Percentiles rank a stretch among this genome's conserved stretches.
Evolutionary conservation across 768 basidiomycete species (phyloP).

Genomic region (Mycena epipterygia): DNA sequence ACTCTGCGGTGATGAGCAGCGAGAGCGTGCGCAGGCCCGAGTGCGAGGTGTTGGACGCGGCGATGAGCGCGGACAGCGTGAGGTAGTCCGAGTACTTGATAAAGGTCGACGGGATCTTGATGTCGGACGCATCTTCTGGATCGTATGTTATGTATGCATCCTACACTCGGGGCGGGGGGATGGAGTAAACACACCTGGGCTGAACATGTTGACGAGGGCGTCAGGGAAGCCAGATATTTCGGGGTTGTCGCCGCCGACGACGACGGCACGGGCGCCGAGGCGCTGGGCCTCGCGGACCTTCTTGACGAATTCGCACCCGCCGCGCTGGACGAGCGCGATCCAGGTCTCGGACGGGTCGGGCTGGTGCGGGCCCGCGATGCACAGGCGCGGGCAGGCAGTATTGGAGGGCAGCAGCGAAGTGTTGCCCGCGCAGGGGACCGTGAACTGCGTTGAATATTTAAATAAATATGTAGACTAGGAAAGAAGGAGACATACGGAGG

Average conservation of each 20-base stretch:
- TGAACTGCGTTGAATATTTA: constrained; percentile 51
- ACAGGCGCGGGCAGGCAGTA: constrained; percentile 79
- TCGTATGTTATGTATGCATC: constrained; percentile 7
- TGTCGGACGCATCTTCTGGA: constrained; percentile 87
- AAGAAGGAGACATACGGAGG: constrained; percentile 51
- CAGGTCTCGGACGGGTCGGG: constrained; percentile 80
- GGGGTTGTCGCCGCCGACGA: constrained; percentile 90
- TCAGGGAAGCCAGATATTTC: constrained; percentile 77
- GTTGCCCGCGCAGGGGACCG: constrained; percentile 61
- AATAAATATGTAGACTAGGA: neutral
- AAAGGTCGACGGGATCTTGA: constrained; percentile 88
- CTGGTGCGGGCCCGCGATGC: constrained; percentile 64
- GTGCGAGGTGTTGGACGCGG: constrained; percentile 82
- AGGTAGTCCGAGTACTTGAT: constrained; percentile 88
- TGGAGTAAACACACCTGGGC: constrained; percentile 85
- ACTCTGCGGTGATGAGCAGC: constrained; percentile 81
- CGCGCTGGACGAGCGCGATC: constrained; percentile 91
- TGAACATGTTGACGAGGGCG: constrained; percentile 91
- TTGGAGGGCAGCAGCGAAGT: constrained; percentile 53
- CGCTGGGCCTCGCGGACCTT: constrained; percentile 84
- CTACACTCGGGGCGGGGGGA: too few species aligned
- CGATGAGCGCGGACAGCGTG: constrained; percentile 76
- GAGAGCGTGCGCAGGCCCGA: constrained; percentile 83
- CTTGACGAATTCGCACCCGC: constrained; percentile 87
- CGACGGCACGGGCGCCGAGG: constrained; percentile 87